Evolutionary conservation across 1,284 basidiomycete species (phyloP), one percentile per base, ranked within the genome.

Genomic region (Malassezia obtusa): DNA sequence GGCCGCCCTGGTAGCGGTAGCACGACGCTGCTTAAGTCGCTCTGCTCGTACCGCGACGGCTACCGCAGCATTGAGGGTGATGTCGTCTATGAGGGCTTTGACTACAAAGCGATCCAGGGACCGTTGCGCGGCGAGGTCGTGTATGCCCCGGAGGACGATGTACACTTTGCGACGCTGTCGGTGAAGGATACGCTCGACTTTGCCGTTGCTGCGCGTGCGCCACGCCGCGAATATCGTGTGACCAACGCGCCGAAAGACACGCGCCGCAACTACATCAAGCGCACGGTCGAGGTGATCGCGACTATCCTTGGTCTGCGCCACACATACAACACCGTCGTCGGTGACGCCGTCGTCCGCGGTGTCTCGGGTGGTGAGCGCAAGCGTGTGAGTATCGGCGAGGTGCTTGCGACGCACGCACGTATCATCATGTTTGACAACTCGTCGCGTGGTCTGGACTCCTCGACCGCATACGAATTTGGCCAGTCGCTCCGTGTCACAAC

Each of bases 321-420:
- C 40, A 70, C 67, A 9, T 66, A 61, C 59, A 62, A 68, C 56
- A 70, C 67, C 37, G 50, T 58, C 35, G 80, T 80, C 49, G 67
- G 67, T 28, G 62, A 67, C 51, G 58, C 63, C 24, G 49, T 56
- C 12, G 50, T 68, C 24, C 62, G 67, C 9, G 66, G 67, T 52
- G 61, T 68, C 14, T 65, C 61, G 10, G 81, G 81, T 56, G 81
- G 81, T 45, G 75, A 76, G 49, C 52, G 61, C 21, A 70, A 68
- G 57, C 59, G 67, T 32, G 67, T 68, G 28, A 59, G 51, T 39
- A 61, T 68, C 19, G 66, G 59, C 30, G 68, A 70, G 43, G 53
- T 56, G 2, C 73, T 87, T 40, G 63, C 63, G 4, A 17, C 60
- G 7, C 57, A 64, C 15, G 77, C 64, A 17, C 59, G 53, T 24